A percentile compares a stretch with the other conserved stretches of the same genome.
Evolutionary conservation across 2,329 filamentous ascomycete genomes (phyloP).

Genomic region (Penicillium sp.): DNA sequence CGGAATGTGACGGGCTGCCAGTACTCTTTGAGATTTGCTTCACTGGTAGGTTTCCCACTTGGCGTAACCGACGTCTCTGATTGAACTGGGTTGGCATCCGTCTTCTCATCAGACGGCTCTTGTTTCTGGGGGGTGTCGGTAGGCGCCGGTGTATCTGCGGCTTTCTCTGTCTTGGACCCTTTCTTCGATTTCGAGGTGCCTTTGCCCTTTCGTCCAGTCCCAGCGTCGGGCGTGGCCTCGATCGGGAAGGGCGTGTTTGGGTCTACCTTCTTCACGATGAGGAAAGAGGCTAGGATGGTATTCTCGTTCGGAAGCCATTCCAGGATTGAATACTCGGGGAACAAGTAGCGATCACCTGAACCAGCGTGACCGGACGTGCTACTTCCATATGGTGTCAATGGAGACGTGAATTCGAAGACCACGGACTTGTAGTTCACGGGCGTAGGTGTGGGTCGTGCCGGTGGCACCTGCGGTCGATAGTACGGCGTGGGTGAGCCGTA

Average conservation of each 20-base stretch:
- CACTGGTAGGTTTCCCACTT: conserved; percentile 15
- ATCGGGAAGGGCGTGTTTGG: conserved; percentile 42
- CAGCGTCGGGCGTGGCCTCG: conserved; percentile 34
- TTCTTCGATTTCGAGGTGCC: conserved; percentile 42
- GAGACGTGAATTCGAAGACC: conserved; percentile 51
- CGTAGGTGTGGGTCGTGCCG: conserved; percentile 31
- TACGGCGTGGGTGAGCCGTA: conserved; percentile 38
- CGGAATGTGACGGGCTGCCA: conserved; percentile 60
- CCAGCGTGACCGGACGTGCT: conserved; percentile 44
- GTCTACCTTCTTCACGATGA: conserved; percentile 48
- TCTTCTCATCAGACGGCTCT: conserved; percentile 17
- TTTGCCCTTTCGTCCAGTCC: conserved; percentile 34
- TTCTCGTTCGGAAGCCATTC: conserved; percentile 51
- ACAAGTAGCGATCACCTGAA: conserved; percentile 51
- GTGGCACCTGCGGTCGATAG: conserved; percentile 35
- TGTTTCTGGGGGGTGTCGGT: conserved; percentile 25
- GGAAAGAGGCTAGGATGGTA: conserved; percentile 51
- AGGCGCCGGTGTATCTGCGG: conserved; percentile 11
- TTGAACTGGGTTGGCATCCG: conserved; percentile 12
- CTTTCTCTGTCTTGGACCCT: conserved; percentile 31
- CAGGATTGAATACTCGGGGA: conserved; percentile 52
- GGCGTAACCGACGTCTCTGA: conserved; percentile 13
- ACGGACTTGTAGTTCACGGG: conserved; percentile 49
- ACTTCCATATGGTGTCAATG: conserved; percentile 45
- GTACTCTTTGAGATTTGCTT: conserved; percentile 46